These are phyloP conservation scores for Dioscorea alata DNA, from an alignment of 106 monocot species.

Conservation along the genomic window DNA sequence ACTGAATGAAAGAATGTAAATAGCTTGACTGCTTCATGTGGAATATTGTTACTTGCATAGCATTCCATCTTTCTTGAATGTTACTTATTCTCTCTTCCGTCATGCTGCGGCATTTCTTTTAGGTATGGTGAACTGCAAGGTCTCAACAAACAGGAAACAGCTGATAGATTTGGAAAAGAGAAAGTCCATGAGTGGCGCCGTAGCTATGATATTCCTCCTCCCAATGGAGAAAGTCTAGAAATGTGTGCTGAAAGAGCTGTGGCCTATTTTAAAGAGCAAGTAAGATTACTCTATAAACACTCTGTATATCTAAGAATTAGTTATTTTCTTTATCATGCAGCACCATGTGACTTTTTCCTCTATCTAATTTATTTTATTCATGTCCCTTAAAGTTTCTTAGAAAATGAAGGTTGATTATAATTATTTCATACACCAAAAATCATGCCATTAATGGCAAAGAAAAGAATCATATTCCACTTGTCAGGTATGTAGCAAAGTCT, in stretches of 20 bases:
- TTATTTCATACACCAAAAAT: too few relatives aligned
- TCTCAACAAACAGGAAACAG: slow-evolving; percentile 98
- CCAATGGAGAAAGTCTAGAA: slow-evolving; percentile 90
- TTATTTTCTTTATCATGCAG: too few relatives aligned
- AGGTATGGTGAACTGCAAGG: slow-evolving; percentile 99
- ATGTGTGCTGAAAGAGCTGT: slow-evolving; percentile 98
- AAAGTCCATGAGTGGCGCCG: slow-evolving; percentile 95
- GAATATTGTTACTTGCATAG: not conserved
- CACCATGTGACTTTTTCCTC: not conserved
- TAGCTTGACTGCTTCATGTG: too few relatives aligned
- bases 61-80: not conserved
- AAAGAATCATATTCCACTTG: too few relatives aligned
- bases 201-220: slow-evolving; percentile 98
- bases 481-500: too few relatives aligned
- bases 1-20: slow-evolving; percentile 97
- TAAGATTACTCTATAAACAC: slow-evolving; percentile 19
- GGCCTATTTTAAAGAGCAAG: slow-evolving; percentile 84
- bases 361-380: not conserved
- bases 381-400: not conserved
- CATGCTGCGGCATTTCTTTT: not conserved
- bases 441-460: too few relatives aligned
- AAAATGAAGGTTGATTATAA: too few relatives aligned
- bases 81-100: not conserved
- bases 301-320: too few relatives aligned
- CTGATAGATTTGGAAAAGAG: slow-evolving; percentile 78